Percentiles rank a stretch among this genome's conserved stretches.
Evolutionary conservation across 176 grass and related monocot species (phyloP).

Genomic region (Carex myosuroides): DNA sequence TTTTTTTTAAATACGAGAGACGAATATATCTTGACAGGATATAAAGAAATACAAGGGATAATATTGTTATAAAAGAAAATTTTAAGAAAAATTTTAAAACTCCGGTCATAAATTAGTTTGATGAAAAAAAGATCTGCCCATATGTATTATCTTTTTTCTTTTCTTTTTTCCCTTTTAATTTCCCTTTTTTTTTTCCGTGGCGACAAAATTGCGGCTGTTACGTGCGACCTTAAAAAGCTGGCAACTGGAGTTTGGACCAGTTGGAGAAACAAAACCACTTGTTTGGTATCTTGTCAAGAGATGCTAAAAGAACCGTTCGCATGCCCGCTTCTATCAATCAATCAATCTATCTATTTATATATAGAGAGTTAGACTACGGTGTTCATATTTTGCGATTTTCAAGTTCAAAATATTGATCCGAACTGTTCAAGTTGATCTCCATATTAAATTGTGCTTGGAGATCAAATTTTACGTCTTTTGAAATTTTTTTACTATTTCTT

Average conservation of each 20-base stretch:
- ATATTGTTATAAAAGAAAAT: not conserved
- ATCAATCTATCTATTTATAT: too few relatives aligned
- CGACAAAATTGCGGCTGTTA: not conserved
- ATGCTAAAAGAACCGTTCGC: not conserved
- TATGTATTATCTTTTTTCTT: not conserved
- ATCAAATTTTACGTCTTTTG: too few relatives aligned
- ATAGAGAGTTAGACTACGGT: too few relatives aligned
- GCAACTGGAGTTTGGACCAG: not conserved
- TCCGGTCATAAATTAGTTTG: not conserved
- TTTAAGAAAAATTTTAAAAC: not conserved
- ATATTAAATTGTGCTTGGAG: too few relatives aligned
- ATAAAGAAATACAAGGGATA: not conserved
- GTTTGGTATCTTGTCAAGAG: not conserved
- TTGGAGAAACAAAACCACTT: constrained; percentile 10
- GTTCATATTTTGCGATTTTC: too few relatives aligned
- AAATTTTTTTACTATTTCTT: too few relatives aligned
- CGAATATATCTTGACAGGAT: not conserved
- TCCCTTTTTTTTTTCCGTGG: not conserved
- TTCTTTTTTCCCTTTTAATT: not conserved
- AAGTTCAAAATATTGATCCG: too few relatives aligned
- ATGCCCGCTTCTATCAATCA: not conserved
- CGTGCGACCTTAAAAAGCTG: not conserved
- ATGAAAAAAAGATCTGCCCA: not conserved
- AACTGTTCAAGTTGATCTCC: too few relatives aligned
- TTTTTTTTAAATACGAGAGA: not conserved